Evolutionary conservation across 2,329 filamentous ascomycete species (phyloP), one percentile per base, ranked within the genome.

Genomic region (Fusarium solani-melongenae): DNA sequence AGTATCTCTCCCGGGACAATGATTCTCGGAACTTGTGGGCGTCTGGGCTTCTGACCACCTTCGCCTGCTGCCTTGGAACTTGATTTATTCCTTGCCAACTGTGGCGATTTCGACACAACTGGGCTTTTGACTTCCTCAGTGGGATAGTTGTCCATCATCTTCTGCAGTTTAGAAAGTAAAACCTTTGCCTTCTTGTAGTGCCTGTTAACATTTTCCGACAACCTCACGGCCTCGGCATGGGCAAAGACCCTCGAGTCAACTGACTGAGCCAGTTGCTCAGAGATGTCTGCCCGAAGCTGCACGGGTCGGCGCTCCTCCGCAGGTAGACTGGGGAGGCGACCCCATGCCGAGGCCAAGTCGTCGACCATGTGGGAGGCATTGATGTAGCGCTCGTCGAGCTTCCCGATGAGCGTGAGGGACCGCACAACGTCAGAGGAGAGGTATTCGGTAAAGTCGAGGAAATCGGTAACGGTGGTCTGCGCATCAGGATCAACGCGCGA

Each of bases 401-500:
- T 88, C 62, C 89, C 88, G 69, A 93, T 91, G 39, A 92, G 84
- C 5, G 89, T 91, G 51, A 93, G 83, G 27, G 91, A 92, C 66
- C 91, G 89, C 70, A 88, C 85, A 76, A 93, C 88, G 78, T 93
- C 91, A 59, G 90, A 89, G 12, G 91, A 90, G 1, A 93, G 87
- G 81, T 92, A 92, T 80, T 93, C 91, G 75, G 90, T 92, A 73
- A 91, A 91, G 79, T 92, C 91, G 79, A 92, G 88, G 78, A 92
- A 92, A 80, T 92, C 91, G 68, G 89, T 92, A 20, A 92, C 88
- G n/a, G 90, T 92, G 8, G 91, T 90, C 76, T 92, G 90, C 29
- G 90, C 90, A 83, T 93, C 91, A 7, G 91, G 91, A 72, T 92
- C 91, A 62, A 87, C 86, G 73, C 88, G 88, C 79, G 88, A 83